Percentiles rank a stretch among this genome's conserved stretches.
Evolutionary conservation across 352 stramenopile species (phyloP).

Genomic region (Globisporangium emineosum): DNA sequence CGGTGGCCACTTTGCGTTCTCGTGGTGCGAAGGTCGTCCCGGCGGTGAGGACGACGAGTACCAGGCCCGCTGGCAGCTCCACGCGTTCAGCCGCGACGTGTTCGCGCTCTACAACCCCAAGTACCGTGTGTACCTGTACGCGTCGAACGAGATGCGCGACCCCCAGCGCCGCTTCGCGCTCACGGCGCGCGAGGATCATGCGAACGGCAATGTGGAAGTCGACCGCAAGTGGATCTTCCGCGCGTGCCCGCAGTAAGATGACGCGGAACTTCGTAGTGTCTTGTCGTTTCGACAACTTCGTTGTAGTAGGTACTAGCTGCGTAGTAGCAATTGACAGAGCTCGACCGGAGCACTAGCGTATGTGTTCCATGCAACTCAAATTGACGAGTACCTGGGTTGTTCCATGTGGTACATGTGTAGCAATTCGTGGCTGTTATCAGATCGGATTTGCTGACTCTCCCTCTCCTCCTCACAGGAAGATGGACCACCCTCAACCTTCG

Average conservation of each 20-base stretch:
- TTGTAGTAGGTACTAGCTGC: too few species aligned
- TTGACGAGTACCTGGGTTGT: too few species aligned
- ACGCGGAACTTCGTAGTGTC: not conserved
- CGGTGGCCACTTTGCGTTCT: not conserved
- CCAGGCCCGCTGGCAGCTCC: constrained; percentile 8
- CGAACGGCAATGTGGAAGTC: not conserved
- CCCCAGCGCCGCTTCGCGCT: constrained; percentile 3
- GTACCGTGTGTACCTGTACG: constrained; percentile 2
- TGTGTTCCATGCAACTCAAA: too few species aligned
- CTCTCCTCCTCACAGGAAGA: too few species aligned
- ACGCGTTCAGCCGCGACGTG: constrained; percentile 6
- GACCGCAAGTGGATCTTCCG: constrained; percentile 3
- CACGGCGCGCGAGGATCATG: not conserved
- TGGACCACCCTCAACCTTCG: too few species aligned
- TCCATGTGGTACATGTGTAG: too few species aligned
- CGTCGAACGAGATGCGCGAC: constrained; percentile 8
- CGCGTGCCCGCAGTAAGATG: not conserved
- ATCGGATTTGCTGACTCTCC: not conserved
- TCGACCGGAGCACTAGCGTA: too few species aligned
- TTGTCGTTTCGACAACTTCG: too few species aligned
- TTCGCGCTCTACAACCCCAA: constrained; percentile 9
- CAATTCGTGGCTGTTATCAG: not conserved
- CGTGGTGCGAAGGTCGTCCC: not conserved
- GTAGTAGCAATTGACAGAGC: too few species aligned
- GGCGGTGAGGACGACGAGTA: not conserved